Evolutionary conservation across 352 stramenopile genomes (phyloP).

Genomic region (Phytophthora tubulina): DNA sequence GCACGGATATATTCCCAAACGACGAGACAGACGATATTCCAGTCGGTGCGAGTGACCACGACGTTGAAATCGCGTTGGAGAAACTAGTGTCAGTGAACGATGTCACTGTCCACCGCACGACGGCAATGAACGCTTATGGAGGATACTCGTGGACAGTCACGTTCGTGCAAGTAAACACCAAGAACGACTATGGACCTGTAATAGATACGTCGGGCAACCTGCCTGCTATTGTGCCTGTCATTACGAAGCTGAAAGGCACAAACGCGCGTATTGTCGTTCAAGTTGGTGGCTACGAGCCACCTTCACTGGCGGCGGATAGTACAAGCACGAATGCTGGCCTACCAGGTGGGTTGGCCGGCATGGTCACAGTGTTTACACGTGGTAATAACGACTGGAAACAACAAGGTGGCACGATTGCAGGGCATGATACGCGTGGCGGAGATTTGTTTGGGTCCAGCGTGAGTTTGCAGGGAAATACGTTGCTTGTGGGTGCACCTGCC

Average conservation of each 20-base stretch:
- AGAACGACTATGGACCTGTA: conserved; percentile 76
- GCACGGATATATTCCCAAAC: conserved; percentile 75
- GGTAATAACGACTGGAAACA: conserved; percentile 82
- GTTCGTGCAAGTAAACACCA: conserved; percentile 83
- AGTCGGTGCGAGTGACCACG: conserved; percentile 61
- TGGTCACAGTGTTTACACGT: conserved; percentile 72
- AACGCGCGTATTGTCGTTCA: conserved; percentile 64
- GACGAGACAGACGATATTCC: conserved; percentile 79
- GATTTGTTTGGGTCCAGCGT: conserved; percentile 85
- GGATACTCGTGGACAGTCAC: conserved; percentile 90
- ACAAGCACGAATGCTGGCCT: conserved; percentile 60
- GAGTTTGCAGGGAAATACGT: conserved; percentile 55
- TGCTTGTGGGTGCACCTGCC: conserved; percentile 73
- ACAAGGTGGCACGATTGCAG: conserved; percentile 64
- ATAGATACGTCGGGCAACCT: conserved; percentile 75
- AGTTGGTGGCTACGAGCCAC: conserved; percentile 60
- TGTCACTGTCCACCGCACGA: conserved; percentile 65
- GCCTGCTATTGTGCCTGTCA: conserved; percentile 68
- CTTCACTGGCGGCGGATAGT: conserved; percentile 39
- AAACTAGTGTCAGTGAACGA: conserved; percentile 80
- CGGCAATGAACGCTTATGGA: conserved; percentile 75
- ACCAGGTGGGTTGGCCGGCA: conserved; percentile 64
- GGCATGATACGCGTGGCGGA: conserved; percentile 62
- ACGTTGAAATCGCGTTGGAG: conserved; percentile 68
- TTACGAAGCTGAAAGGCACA: conserved; percentile 61